Evolutionary conservation across 2,329 filamentous ascomycete species (phyloP).

Genomic region (Pseudonectria foliicola): DNA sequence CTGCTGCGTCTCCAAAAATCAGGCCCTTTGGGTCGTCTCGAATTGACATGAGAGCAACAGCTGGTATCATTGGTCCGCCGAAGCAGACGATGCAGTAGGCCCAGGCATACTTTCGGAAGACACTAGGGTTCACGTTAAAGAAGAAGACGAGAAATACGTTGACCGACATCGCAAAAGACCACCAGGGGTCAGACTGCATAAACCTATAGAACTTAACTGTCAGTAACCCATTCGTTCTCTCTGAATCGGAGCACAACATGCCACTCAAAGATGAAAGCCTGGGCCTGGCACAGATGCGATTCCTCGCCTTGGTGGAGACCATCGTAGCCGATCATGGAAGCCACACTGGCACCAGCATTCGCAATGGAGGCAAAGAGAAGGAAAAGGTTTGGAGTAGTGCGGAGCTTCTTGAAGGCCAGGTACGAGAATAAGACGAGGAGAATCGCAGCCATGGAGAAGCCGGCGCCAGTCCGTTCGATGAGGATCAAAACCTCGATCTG

Average conservation of each 20-base stretch:
- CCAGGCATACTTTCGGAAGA: slow-evolving; percentile 63
- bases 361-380: slow-evolving; percentile 30
- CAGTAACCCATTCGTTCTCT: slow-evolving; percentile 3
- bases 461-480: slow-evolving; percentile 47
- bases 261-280: slow-evolving; percentile 59
- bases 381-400: slow-evolving; percentile 51
- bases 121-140: slow-evolving; percentile 48
- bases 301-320: slow-evolving; percentile 49
- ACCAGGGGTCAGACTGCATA: slow-evolving; percentile 68
- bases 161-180: slow-evolving; percentile 74
- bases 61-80: slow-evolving; percentile 60
- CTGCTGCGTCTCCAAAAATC: slow-evolving; percentile 50
- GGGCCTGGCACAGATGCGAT: slow-evolving; percentile 53
- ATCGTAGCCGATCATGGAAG: slow-evolving; percentile 63
- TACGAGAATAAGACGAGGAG: slow-evolving; percentile 43
- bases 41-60: slow-evolving; percentile 58
- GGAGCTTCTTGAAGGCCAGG: slow-evolving; percentile 41
- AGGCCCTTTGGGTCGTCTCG: slow-evolving; percentile 29
- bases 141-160: slow-evolving; percentile 70
- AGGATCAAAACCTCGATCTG: slow-evolving; percentile 39
- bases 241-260: too few relatives aligned
- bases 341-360: slow-evolving; percentile 48
- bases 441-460: slow-evolving; percentile 46
- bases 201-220: slow-evolving; percentile 45
- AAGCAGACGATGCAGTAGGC: slow-evolving; percentile 64